Percentiles rank a stretch among this genome's conserved stretches.
These are phyloP conservation scores for Suhomyces kunorum DNA, from an alignment of 1,139 yeast genomes.

Conservation along the genomic window DNA sequence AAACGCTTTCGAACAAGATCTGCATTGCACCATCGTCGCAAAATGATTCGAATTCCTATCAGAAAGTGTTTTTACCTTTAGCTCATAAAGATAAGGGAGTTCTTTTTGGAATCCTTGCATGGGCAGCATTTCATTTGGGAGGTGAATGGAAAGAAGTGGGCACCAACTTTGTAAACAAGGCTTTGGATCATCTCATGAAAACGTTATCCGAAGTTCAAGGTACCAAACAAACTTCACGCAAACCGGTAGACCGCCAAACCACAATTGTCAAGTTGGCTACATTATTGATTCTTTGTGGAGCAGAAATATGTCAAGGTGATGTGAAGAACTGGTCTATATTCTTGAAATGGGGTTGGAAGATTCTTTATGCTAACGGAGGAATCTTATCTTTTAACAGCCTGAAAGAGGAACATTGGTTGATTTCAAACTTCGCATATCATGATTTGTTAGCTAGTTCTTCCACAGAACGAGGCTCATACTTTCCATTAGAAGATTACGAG, in stretches of 20 bases:
- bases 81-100: slow-evolving; percentile 71
- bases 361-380: slow-evolving; percentile 61
- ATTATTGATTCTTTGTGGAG: slow-evolving; percentile 65
- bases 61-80: slow-evolving; percentile 74
- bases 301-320: slow-evolving; percentile 76
- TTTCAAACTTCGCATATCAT: slow-evolving; percentile 81
- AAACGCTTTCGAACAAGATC: slow-evolving; percentile 56
- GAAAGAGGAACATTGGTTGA: slow-evolving; percentile 69
- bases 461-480: slow-evolving; percentile 57
- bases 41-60: slow-evolving; percentile 63
- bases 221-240: slow-evolving; percentile 11
- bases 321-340: slow-evolving; percentile 68
- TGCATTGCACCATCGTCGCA: slow-evolving; percentile 62
- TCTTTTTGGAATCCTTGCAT: slow-evolving; percentile 67
- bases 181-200: slow-evolving; percentile 45
- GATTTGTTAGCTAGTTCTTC: slow-evolving; percentile 68
- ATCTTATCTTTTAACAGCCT: slow-evolving; percentile 52
- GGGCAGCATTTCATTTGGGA: slow-evolving; percentile 73
- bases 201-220: slow-evolving; percentile 18
- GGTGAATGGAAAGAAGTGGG: slow-evolving; percentile 42
- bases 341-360: slow-evolving; percentile 60
- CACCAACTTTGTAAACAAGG: slow-evolving; percentile 45
- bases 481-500: slow-evolving; percentile 58
- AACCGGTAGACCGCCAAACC: slow-evolving; percentile 23
- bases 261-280: slow-evolving; percentile 58